phyloP scores from a whole-genome alignment of 441 rosid species.

The Populus hybrid region DNA sequence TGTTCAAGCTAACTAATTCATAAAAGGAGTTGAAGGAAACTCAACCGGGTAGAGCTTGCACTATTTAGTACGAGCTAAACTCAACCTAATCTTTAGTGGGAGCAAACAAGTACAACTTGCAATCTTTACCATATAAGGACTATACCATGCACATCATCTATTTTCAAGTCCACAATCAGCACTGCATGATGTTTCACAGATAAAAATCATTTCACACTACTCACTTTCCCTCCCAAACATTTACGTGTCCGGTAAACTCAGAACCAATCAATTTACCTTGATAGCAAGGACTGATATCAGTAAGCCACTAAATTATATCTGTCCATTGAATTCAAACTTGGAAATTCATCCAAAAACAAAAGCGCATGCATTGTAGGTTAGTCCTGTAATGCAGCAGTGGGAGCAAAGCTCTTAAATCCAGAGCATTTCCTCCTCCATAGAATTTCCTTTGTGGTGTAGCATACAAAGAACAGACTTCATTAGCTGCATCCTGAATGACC shows the following conservation, averaged over 20 bases:
- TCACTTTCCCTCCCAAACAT: neutral
- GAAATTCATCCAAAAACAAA: neutral
- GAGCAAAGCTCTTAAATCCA: neutral
- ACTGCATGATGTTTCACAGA: neutral
- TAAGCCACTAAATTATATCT: neutral
- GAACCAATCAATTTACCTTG: neutral
- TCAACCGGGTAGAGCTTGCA: neutral
- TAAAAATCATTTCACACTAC: neutral
- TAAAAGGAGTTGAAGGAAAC: neutral
- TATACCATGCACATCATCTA: neutral
- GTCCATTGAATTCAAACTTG: neutral
- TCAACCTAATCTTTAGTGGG: neutral
- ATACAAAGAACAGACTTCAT: neutral
- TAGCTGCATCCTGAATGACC: neutral
- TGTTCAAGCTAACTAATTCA: neutral
- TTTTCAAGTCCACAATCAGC: neutral
- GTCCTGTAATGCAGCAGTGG: neutral
- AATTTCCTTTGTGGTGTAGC: neutral
- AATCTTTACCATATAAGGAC: no score
- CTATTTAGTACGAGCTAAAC: neutral
- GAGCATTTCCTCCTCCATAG: neutral
- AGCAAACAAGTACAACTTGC: neutral
- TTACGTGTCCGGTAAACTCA: neutral
- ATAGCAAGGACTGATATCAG: neutral
- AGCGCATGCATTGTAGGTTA: neutral